Evolutionary conservation across 2,329 filamentous ascomycete genomes (phyloP), one percentile per base, ranked within the genome.

Genomic region (Gremmenia infestans): DNA sequence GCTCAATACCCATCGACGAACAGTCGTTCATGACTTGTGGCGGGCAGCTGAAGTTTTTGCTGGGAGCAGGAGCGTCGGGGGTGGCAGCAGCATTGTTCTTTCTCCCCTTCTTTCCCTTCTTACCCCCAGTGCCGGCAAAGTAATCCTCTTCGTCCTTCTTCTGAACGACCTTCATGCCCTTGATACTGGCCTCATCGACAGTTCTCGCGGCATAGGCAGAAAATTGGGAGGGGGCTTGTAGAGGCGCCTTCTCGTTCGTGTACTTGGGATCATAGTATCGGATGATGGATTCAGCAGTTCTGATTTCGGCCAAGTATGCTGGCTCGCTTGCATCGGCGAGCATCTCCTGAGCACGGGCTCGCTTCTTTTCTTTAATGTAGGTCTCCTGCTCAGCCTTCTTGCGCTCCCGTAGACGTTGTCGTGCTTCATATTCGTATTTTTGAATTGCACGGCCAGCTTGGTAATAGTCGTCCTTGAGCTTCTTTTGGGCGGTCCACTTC

Each of bases 71-170:
- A 15, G 77, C 72, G 43, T 78, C 73, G 37, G 78, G 74, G 6
- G 32, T 14, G 53, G 76, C 76, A 45, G 71, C 71, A 55, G 74
- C 72, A 68, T 71, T 56, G 65, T 76, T 68, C 45, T 81, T 81
- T 77, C 91, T 95, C 78, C 87, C 89, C 63, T 87, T 86, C 81
- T 95, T 95, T 78, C 93, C 88, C 80, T 93, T 94, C 80, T 90
- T 90, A 56, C 84, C 85, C 50, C 87, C 87, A 54, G 84, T 77
- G 40, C 83, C 83, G 43, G 80, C 79, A 60, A 94, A 86, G 77
- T 95, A 96, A 62, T 91, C 88, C 43, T 97, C 93, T 48, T 94
- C 88, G 67, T 95, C 86, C 83, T 97, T 97, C 77, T 87, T 87
- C 58, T 28, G 25, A 28, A 89, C 76, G 40, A 97, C 79, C 70